Evolutionary conservation across 140 eudicot genomes (phyloP), one percentile per base, ranked within the genome.

Genomic region (Ambrosia hybrid): DNA sequence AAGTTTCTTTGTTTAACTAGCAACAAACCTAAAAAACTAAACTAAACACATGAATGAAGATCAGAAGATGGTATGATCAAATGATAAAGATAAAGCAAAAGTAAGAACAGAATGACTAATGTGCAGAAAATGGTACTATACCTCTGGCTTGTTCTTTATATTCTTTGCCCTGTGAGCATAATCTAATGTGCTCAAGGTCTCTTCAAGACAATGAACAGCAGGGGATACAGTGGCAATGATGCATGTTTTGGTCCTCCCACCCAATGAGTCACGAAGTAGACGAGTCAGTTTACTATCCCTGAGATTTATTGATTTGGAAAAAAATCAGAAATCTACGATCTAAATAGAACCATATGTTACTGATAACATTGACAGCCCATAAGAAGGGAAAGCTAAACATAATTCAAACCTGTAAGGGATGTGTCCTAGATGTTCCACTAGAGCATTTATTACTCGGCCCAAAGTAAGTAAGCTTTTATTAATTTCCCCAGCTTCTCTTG

Each of bases 261-360:
- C 99, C 88, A 95, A 63, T 3, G 99, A 95, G 76, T 91, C 99
- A 76, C 99, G 99, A 51, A 95, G 90, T 39, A 95, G 71, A 72
- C 99, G 93, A 60, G 99, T 95, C 73, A 95, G 95, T 82, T 95
- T 91, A 78, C 99, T 95, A 82, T 95, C 99, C 84, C 99, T 95
- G 86, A 9, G 62, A 34, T 67, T 64, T 60, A 34, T 37, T 34
- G 34, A 30, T 45, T 21, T 37, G 4, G 11, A 79, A 57, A 26
- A 26, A 39, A 15, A 64, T 38, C 10, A 67, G 48, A 56, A 57
- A 34, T 46, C n/a, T 38, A 58, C 10, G 34, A 56, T 53, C 56
- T 5, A 5, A 3, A 48, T 43, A 43, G 26, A 43, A 38, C 16
- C 15, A 11, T 37, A 48, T 4, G 49, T 57, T 15, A 57, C 9